Conservation (phyloP, 352 stramenopile species). For the Globisporangium recalcitrans region DNA sequence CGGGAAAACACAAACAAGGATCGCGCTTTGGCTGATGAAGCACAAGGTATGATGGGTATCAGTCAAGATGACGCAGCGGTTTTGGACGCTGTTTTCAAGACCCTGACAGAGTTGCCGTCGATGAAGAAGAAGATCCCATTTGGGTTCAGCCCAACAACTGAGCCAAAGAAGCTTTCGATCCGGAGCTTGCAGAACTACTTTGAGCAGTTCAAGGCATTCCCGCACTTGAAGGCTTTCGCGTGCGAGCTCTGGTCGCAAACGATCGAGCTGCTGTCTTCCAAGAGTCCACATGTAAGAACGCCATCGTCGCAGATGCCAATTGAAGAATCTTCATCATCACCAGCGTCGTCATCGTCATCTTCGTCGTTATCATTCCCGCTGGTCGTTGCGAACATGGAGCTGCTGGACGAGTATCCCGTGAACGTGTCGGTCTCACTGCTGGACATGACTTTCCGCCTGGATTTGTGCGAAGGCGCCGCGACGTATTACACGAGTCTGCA, state of each 20-base stretch:
- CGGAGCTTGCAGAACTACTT: constrained; percentile 66
- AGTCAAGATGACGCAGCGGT: constrained; percentile 43
- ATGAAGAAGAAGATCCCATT: constrained; percentile 55
- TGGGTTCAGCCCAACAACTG: constrained; percentile 23
- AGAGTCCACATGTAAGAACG: neutral
- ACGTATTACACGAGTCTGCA: constrained; percentile 59
- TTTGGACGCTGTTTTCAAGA: constrained; percentile 46
- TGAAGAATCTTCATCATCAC: constrained; percentile 1
- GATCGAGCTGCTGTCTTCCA: constrained; percentile 32
- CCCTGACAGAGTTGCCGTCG: constrained; percentile 35
- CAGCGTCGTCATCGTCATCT: neutral
- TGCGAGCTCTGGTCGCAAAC: constrained; percentile 53
- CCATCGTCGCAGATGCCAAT: constrained; percentile 8
- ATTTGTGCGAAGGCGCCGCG: constrained; percentile 48
- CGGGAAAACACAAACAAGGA: constrained; percentile 21
- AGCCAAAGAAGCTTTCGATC: constrained; percentile 38
- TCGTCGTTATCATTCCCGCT: constrained; percentile 18
- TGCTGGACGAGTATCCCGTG: constrained; percentile 65
- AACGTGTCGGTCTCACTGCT: constrained; percentile 63
- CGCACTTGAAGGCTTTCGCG: constrained; percentile 37
- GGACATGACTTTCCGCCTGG: constrained; percentile 57
- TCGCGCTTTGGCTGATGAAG: constrained; percentile 31
- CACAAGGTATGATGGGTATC: constrained; percentile 43
- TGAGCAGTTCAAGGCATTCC: constrained; percentile 44
- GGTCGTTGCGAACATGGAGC: constrained; percentile 42